phyloP scores from a whole-genome alignment of 352 stramenopile genomes.

The Phytophthora cajani region DNA sequence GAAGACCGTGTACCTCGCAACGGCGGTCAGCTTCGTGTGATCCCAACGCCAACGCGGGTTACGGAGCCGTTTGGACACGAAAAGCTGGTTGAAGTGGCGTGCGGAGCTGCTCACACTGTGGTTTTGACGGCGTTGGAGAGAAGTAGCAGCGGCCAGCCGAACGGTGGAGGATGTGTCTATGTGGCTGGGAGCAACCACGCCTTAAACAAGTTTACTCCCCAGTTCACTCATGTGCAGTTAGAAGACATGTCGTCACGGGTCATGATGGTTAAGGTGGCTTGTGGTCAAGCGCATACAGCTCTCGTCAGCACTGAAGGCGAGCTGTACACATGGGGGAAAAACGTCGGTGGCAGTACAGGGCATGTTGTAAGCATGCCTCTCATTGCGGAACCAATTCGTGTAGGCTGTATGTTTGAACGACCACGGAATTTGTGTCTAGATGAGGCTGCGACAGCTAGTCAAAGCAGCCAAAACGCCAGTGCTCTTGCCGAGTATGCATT shows the following conservation, averaged over 20 bases:
- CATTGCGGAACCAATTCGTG: slow-evolving; percentile 50
- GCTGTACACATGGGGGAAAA: slow-evolving; percentile 81
- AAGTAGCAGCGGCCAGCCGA: slow-evolving; percentile 8
- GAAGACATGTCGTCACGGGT: slow-evolving; percentile 25
- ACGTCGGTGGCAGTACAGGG: slow-evolving; percentile 67
- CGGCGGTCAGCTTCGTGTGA: slow-evolving; percentile 48
- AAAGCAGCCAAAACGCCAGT: slow-evolving; percentile 75
- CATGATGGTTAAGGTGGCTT: slow-evolving; percentile 56
- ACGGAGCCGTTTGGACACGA: slow-evolving; percentile 45
- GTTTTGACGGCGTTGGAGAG: slow-evolving; percentile 45
- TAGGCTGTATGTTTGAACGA: slow-evolving; percentile 68
- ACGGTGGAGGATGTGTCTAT: slow-evolving; percentile 51
- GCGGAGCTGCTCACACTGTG: slow-evolving; percentile 66
- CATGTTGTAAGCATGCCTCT: slow-evolving; percentile 46
- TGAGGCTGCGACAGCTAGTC: slow-evolving; percentile 34
- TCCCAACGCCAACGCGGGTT: slow-evolving; percentile 53
- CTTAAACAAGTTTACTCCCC: slow-evolving; percentile 64
- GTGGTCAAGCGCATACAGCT: slow-evolving; percentile 71
- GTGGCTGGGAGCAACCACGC: slow-evolving; percentile 75
- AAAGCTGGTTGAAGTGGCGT: slow-evolving; percentile 73
- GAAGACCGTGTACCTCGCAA: slow-evolving; percentile 68
- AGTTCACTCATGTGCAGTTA: slow-evolving; percentile 49
- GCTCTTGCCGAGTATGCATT: slow-evolving; percentile 58
- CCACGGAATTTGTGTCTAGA: slow-evolving; percentile 60
- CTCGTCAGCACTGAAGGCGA: slow-evolving; percentile 69